Base-by-base conservation (phyloP, 75 land plant species). In the Adiantum capillusveneris region DNA sequence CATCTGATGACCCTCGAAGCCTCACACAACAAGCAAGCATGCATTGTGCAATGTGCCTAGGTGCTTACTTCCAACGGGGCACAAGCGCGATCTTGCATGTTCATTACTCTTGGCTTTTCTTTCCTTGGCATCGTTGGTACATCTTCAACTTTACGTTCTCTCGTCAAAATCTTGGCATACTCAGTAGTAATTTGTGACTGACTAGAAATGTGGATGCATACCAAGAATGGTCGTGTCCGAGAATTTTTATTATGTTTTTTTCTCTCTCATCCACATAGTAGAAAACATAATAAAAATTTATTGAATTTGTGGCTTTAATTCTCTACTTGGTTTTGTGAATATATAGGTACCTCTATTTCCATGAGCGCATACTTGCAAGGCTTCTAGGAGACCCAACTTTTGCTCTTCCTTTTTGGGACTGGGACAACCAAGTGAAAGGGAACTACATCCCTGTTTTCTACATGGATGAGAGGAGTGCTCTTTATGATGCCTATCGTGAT, bases 31-130 rank as follows among this genome's bases (percentile, higher is more conserved):
- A 81, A 52, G 84, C 79, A 20, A 65, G 67, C 11, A 37, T 84
- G 36, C 88, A 84, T 46, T 78, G 81, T 48, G 72, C 78, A 7
- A 81, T 82, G 66, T 85, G 85, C 70, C 44, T 76, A 31, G 78
- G 69, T 20, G 59, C 82, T 28, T 66, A 73, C 44, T 20, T 6
- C 18, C 51, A 48, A 6, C 9, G 6, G 20, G 63, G 55, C 21
- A 75, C 75, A 14, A 41, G 14, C 43, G 43, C 43, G 43, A 19
- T 20, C 20, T 6, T 48, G 20, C 51, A 48, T 12, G 20, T 48
- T 20, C 51, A 48, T 20, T 48, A 16, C 51, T 48, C 51, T 20
- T 48, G 51, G 51, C 51, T 48, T 19, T 52, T 52, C 53, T 18
- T 11, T 11, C 24, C 53, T 9, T 52, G 53, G 53, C 53, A 52